Evolutionary conservation across 2,329 filamentous ascomycete genomes (phyloP), one percentile per base, ranked within the genome.

Genomic region (Epichloe scottii): DNA sequence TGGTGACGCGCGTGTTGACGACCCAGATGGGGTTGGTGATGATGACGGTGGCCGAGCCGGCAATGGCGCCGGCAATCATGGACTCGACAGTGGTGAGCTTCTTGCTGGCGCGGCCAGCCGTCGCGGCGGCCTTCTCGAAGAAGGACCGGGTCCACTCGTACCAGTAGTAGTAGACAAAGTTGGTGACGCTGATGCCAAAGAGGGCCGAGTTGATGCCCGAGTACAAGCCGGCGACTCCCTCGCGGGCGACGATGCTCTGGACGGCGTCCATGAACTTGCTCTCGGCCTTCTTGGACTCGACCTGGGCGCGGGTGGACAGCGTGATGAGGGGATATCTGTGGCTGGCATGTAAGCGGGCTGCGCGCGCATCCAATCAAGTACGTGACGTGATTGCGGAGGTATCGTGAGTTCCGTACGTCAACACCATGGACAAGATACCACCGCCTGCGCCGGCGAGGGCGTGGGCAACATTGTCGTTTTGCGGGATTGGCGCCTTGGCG

Each of bases 151-250:
- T 93, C 87, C 89, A 98, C 73, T 98, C 93, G 71, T 97, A 98
- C 91, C 88, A 98, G 77, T 97, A 98, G 74, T 98, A 98, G 77
- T 98, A 98, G 46, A 98, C 91, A 66, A 98, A 98, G 75, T 98
- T 98, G 61, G 93, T 98, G 60, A 98, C 84, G 68, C 87, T 93
- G 74, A 98, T 97, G 67, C 93, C 93, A 68, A 98, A 96, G 44
- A 98, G 77, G 48, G 93, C 93, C 55, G 87, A 94, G 68, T 95
- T 89, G 53, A 98, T 81, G 41, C 93, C 93, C 6, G 93, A 84
- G 67, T 97, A 98, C 37, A 98, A 81, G 34, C 93, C 93, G 2
- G 80, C 74, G 51, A 96, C 73, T 61, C 93, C 93, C 71, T 98
- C 93, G 60, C 93, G 87, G 60, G 90, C 85, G 56, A 98, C 78